Percentiles rank a stretch among this genome's conserved stretches.
Evolutionary conservation across 2,329 filamentous ascomycete genomes (phyloP).

Genomic region (Tolypocladium tundrense): DNA sequence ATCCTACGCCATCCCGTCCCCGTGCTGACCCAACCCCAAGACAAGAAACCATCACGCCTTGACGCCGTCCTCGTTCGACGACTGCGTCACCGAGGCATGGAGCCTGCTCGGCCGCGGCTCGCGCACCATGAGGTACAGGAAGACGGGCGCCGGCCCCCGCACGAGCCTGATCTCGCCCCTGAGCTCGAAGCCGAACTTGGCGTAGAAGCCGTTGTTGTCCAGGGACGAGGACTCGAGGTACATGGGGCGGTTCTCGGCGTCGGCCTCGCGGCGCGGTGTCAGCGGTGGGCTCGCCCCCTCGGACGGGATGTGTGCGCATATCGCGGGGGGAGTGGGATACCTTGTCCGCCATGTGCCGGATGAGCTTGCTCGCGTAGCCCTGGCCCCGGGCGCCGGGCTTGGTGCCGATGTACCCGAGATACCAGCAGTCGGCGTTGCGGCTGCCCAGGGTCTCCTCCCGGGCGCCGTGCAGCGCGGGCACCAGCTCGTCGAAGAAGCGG

Average conservation of each 20-base stretch:
- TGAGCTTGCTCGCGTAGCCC: slow-evolving; percentile 62
- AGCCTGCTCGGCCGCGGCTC: slow-evolving; percentile 42
- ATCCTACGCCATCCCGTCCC: no score
- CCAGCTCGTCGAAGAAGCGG: slow-evolving; percentile 69
- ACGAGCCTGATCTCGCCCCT: slow-evolving; percentile 53
- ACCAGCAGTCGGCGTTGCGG: slow-evolving; percentile 61
- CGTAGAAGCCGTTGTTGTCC: slow-evolving; percentile 61
- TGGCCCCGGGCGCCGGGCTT: slow-evolving; percentile 59
- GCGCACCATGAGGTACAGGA: slow-evolving; percentile 72
- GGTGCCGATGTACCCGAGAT: slow-evolving; percentile 75
- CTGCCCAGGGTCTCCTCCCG: slow-evolving; percentile 60
- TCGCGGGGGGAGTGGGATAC: slow-evolving; percentile 21
- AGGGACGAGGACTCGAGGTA: slow-evolving; percentile 71
- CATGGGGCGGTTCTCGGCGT: slow-evolving; percentile 54
- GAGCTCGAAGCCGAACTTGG: slow-evolving; percentile 62
- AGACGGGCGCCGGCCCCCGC: slow-evolving; percentile 47
- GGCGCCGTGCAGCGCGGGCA: slow-evolving; percentile 63
- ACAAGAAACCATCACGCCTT: background rate
- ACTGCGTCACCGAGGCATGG: slow-evolving; percentile 3
- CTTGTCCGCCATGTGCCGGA: slow-evolving; percentile 57
- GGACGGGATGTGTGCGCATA: no score
- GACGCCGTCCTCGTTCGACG: slow-evolving; percentile 3
- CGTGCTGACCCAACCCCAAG: no score
- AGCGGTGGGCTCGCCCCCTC: background rate
- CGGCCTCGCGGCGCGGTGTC: slow-evolving; percentile 31